These are phyloP conservation scores for Emericellopsis cladophorae DNA, from an alignment of 2,329 filamentous ascomycete genomes.

Conservation along the genomic window DNA sequence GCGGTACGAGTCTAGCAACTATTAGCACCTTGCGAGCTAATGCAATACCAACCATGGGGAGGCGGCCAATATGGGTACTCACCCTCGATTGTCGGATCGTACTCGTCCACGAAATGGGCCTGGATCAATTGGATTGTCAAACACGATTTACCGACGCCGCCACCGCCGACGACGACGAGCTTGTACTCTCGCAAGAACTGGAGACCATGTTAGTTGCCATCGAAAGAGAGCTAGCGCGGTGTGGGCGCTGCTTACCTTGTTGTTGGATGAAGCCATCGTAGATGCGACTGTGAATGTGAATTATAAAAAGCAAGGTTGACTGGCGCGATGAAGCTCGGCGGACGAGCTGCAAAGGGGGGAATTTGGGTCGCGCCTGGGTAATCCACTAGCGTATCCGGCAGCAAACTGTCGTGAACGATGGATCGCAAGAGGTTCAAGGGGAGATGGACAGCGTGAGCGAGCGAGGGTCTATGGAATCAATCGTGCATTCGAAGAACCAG, in stretches of 20 bases:
- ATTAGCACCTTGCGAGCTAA: too few relatives aligned
- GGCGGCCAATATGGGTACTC: slow-evolving; percentile 15
- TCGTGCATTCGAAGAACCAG: neutral
- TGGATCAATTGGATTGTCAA: slow-evolving; percentile 94
- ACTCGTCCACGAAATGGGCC: slow-evolving; percentile 98
- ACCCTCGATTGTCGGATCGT: slow-evolving; percentile 99
- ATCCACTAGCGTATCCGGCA: neutral
- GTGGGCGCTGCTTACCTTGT: slow-evolving; percentile 15
- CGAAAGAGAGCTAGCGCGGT: neutral
- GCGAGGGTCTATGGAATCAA: neutral
- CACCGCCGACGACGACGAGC: slow-evolving; percentile 91
- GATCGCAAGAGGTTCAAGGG: neutral
- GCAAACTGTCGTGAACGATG: neutral
- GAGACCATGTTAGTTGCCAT: neutral
- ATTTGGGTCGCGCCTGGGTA: slow-evolving; percentile 7
- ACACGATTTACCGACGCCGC: slow-evolving; percentile 98
- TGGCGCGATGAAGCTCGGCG: slow-evolving; percentile 2
- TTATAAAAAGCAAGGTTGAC: neutral
- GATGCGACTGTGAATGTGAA: slow-evolving; percentile 11
- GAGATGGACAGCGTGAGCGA: neutral
- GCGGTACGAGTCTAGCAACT: slow-evolving; percentile 77
- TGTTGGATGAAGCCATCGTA: slow-evolving; percentile 17
- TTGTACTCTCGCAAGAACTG: slow-evolving; percentile 89
- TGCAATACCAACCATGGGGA: too few relatives aligned
- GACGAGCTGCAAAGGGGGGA: slow-evolving; percentile 3